Evolutionary conservation across 202 grass and related monocot species (phyloP), one percentile per base, ranked within the genome.

Genomic region (Carex arenaria): DNA sequence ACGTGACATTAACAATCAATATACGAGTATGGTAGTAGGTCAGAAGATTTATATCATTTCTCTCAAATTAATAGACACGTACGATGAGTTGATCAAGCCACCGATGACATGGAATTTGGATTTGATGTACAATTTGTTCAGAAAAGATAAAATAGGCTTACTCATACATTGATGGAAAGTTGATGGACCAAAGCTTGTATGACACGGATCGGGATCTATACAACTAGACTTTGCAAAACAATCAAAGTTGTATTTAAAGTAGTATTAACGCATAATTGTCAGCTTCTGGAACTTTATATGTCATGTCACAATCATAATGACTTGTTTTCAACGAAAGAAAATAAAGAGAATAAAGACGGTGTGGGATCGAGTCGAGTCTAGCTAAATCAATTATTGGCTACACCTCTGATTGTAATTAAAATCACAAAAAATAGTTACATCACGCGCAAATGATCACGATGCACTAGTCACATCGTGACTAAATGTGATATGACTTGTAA

Each of bases 121-220:
- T 55, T 55, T 18, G 47, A 73, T 15, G 45, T 17, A 7, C 11
- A 22, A 74, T 74, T 7, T 74, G 59, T 22, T 75, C 23, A 52
- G 32, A 75, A 75, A 75, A 75, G 72, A 55, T 75, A 54, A 31
- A 55, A 52, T 54, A 54, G 22, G 51, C 72, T 55, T 76, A 34
- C 26, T 76, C 72, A 56, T 26, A 3, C 23, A 1, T 3, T 4
- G 26, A 0, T 56, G 72, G 72, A 56, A 76, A 76, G 49, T 9
- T 2, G 5, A 7, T 31, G 23, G 49, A 40, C 45, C 10, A 73
- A 18, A 28, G 45, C 20, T 53, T 73, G 10, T 19, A 28, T 52
- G 3, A 51, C 70, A 73, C n/a, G 70, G 60, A 62, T 62, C 60
- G 1, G n/a, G 7, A 61, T 61, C 59, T 23, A 23, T 61, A 61